phyloP scores from a whole-genome alignment of 2,329 filamentous ascomycete species.

The Ascochyta fabae region DNA sequence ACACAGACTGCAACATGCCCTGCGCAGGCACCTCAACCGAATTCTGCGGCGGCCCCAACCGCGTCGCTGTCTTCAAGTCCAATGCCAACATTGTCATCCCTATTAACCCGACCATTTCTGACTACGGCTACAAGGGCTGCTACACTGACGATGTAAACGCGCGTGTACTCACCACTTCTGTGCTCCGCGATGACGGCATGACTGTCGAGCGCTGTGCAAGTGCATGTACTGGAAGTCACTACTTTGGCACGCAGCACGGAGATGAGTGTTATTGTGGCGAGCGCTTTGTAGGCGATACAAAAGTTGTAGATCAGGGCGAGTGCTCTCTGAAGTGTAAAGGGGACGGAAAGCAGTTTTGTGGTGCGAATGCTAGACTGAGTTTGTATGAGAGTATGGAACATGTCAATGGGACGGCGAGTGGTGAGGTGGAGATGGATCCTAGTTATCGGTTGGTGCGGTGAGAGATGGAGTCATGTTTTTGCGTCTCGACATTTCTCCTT shows the following conservation, averaged over 20 bases:
- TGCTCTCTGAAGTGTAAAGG: slow-evolving; percentile 27
- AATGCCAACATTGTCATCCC: slow-evolving; percentile 8
- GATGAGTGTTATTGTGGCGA: slow-evolving; percentile 31
- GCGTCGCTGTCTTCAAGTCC: slow-evolving; percentile 29
- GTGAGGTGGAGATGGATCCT: slow-evolving; percentile 2
- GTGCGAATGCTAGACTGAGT: slow-evolving; percentile 26
- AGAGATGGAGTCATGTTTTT: background rate
- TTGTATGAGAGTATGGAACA: slow-evolving; percentile 47
- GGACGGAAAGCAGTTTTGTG: slow-evolving; percentile 25
- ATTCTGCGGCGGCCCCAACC: slow-evolving; percentile 25
- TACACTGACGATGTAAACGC: slow-evolving; percentile 24
- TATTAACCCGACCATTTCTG: slow-evolving; percentile 18
- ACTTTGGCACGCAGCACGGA: slow-evolving; percentile 26
- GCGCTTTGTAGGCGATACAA: slow-evolving; percentile 12
- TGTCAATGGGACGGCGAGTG: slow-evolving; percentile 12
- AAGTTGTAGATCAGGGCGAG: slow-evolving; percentile 21
- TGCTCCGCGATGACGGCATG: slow-evolving; percentile 11
- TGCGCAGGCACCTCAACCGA: slow-evolving; percentile 24
- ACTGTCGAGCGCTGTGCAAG: slow-evolving; percentile 24
- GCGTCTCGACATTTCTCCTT: background rate
- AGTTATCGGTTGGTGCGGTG: background rate
- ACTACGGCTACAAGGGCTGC: slow-evolving; percentile 33
- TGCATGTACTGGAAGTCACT: slow-evolving; percentile 17
- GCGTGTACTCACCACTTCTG: slow-evolving; percentile 19
- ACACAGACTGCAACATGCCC: slow-evolving; percentile 26